These are phyloP conservation scores for Caloboletus firmus DNA, from an alignment of 1,284 basidiomycete genomes.

Conservation along the genomic window DNA sequence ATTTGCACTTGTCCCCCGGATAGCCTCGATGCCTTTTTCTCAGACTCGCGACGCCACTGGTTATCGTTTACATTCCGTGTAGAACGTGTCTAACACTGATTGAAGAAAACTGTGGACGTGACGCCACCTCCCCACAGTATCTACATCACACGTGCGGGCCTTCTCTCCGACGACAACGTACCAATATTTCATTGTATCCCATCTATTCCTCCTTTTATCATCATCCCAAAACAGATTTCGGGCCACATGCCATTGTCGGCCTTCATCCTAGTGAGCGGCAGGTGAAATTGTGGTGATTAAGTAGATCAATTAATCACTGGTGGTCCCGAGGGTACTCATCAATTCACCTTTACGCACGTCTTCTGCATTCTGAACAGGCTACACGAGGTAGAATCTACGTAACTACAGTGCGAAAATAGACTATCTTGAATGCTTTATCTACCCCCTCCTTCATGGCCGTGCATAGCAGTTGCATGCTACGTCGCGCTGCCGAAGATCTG, in stretches of 20 bases:
- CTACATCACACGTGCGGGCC: not conserved
- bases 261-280: conserved; percentile 14
- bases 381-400: not conserved
- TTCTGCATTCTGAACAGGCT: conserved; percentile 13
- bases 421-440: not conserved
- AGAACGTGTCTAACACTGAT: not conserved
- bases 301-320: no score
- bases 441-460: not conserved
- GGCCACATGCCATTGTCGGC: conserved; percentile 2
- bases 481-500: conserved; percentile 92
- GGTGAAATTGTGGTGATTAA: not conserved
- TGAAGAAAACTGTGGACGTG: no score
- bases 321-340: not conserved
- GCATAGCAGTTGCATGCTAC: conserved; percentile 35
- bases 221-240: not conserved
- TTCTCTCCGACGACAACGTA: not conserved
- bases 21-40: not conserved
- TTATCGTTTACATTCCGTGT: not conserved
- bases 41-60: not conserved
- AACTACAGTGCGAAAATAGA: not conserved
- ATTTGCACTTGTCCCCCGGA: not conserved
- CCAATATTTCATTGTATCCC: not conserved
- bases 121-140: not conserved
- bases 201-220: not conserved
- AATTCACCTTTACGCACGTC: not conserved